Percentiles rank a stretch among this genome's conserved stretches.
Evolutionary conservation across 768 basidiomycete genomes (phyloP).

Genomic region (Amanita inopinata): DNA sequence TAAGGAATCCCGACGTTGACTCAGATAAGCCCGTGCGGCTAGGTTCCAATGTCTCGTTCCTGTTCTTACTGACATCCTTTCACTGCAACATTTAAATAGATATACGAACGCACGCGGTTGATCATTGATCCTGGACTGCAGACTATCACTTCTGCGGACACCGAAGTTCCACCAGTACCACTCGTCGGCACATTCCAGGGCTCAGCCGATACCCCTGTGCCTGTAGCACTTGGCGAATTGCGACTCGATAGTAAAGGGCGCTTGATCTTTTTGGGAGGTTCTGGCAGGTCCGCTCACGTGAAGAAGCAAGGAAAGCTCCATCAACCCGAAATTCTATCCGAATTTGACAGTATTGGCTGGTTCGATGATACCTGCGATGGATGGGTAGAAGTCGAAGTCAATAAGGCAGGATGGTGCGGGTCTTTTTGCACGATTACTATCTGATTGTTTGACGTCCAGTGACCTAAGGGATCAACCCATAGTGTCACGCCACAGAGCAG

Average conservation of each 20-base stretch:
- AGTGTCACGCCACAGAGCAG: slow-evolving; percentile 12
- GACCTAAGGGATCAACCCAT: too few species aligned
- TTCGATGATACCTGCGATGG: slow-evolving; percentile 25
- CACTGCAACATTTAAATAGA: slow-evolving; percentile 5
- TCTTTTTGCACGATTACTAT: neutral
- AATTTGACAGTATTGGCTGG: slow-evolving; percentile 25
- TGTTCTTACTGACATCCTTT: too few species aligned
- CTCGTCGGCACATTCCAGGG: slow-evolving; percentile 13
- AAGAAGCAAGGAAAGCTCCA: neutral
- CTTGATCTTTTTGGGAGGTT: slow-evolving; percentile 22
- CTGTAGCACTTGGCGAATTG: slow-evolving; percentile 17
- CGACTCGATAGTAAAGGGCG: slow-evolving; percentile 19
- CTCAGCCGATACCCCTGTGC: slow-evolving; percentile 10
- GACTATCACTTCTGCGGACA: slow-evolving; percentile 5
- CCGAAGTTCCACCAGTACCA: slow-evolving; percentile 11
- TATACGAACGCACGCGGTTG: slow-evolving; percentile 13
- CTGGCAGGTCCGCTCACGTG: slow-evolving; percentile 16
- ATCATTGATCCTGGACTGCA: slow-evolving; percentile 15
- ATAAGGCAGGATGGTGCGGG: slow-evolving; percentile 1
- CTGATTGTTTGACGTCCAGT: too few species aligned
- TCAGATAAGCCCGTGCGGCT: too few species aligned
- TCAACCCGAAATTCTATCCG: slow-evolving; percentile 13
- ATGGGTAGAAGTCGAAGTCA: slow-evolving; percentile 18
- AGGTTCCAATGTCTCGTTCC: too few species aligned
- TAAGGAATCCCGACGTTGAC: too few species aligned